Base-by-base conservation (phyloP, 371 early-diverging fungal genomes). In the Circinella umbellata region DNA sequence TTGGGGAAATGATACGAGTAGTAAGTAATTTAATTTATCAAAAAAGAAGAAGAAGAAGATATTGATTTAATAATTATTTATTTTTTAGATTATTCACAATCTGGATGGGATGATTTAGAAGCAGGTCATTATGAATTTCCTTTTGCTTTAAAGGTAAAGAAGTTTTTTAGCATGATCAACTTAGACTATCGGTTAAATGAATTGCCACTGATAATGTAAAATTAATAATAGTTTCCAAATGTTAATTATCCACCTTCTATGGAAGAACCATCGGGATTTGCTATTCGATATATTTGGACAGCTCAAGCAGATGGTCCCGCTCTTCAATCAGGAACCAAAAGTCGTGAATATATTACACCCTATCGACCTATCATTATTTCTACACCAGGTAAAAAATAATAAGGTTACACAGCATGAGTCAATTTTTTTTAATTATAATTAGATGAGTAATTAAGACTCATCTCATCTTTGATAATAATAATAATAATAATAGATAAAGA, bases 91-190 rank as follows among this genome's bases (percentile, higher is more conserved):
- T 81, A 79, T 69, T 76, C 79, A 59, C 84, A 86, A 62, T 59
- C 84, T 39, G 80, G 80, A 15, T 88, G 89, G 89, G 74, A 83
- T 51, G 89, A 88, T 61, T 70, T 88, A 57, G 80, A 83, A 6
- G 64, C 83, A 2, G 87, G 89, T 14, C 74, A 77, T 17, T 84
- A 88, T 70, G 79, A 80, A 51, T 88, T 80, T 63, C 86, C 87
- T 8, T 88, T 88, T 75, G 87, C 89, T 3, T 79, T 87, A 67
- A 88, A 88, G 79, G 89, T 88, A 74, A n/a, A n/a, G n/a, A n/a
- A 61, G 27, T 5, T 42, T 42, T 11, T 9, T 42, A 1, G 51
- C 51, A 51, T 8, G 51, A 51, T 51, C 27, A 27, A 42, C 42
- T 51, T n/a, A n/a, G n/a, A 13, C 4, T 51, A 6, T 51, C 51